A percentile compares a stretch with the other conserved stretches of the same genome.
Conservation (phyloP, 2,329 filamentous ascomycete species). For the Fusarium liriodendri region DNA sequence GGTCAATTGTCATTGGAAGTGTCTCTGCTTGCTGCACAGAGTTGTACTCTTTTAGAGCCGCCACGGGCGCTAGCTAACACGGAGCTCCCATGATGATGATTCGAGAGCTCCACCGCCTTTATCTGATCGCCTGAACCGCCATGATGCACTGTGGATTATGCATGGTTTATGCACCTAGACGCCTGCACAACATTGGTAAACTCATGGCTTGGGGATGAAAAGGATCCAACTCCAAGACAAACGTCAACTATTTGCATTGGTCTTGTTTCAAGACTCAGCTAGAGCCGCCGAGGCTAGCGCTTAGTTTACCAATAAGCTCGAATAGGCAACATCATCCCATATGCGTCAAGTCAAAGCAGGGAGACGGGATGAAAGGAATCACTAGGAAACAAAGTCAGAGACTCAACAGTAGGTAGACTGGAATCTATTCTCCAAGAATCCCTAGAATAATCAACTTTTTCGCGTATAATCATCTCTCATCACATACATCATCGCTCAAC, state of each 20-base stretch:
- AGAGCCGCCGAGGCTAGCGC: not conserved
- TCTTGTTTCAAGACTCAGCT: not conserved
- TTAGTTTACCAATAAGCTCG: not conserved
- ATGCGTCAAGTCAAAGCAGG: conserved; percentile 4
- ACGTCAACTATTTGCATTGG: not conserved
- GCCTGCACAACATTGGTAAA: conserved; percentile 7
- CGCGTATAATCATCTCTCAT: conserved; percentile 27
- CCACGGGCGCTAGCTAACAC: conserved; percentile 25
- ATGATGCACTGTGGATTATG: conserved; percentile 15
- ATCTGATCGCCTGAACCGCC: conserved; percentile 16
- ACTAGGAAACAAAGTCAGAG: conserved; percentile 18
- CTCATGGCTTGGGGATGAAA: not conserved
- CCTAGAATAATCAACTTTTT: not conserved
- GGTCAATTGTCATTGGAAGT: conserved; percentile 6
- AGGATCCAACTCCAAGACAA: not conserved
- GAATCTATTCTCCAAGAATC: conserved; percentile 3
- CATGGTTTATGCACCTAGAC: conserved; percentile 14
- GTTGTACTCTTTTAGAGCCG: conserved; percentile 12
- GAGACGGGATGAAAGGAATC: conserved; percentile 6
- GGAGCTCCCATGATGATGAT: conserved; percentile 33
- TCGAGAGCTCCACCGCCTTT: conserved; percentile 19
- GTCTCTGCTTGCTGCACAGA: not conserved
- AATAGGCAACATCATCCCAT: not conserved
- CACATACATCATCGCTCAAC: conserved; percentile 30
- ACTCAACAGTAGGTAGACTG: not conserved